Evolutionary conservation across 2,329 filamentous ascomycete genomes (phyloP), one percentile per base, ranked within the genome.

Genomic region (Sphaerulina vaccinii): DNA sequence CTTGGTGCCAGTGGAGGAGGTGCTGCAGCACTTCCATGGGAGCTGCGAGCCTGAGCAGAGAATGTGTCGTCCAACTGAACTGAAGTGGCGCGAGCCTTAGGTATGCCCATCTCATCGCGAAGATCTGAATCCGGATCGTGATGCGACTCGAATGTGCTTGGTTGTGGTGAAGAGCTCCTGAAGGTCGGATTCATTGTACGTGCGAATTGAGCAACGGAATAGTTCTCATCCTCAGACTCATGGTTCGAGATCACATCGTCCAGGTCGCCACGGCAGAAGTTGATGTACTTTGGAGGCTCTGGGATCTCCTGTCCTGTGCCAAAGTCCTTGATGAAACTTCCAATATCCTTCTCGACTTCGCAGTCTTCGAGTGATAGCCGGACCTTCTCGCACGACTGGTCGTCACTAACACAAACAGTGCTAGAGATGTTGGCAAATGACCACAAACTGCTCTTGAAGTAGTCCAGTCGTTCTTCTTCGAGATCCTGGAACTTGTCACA

Each of bases 401-500:
- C 93, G 65, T 99, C 93, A 68, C 91, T 97, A 41, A 99, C 93
- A 67, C 93, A 99, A 9, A 97, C 93, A 0, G 92, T 97, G 0
- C 92, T 97, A 1, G 93, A 85, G 63, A 99, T 90, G 69, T 99
- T 99, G 50, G 93, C 92, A 73, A 97, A 99, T 11, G 86, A 92
- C 95, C 93, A 99, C 6, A 99, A 77, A 66, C 93, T 97, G 73
- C 88, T 95, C 78, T 97, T 99, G 60, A 90, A 91, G 68, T 96
- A 99, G 71, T 99, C 93, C 33, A 99, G 80, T 37, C 93, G 82
- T 73, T 99, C 93, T 70, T 99, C 95, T 73, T 99, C 93, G 10
- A 99, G 82, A 65, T 99, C 95, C 75, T 99, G 95, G 72, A 99
- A 99, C 76, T 97, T 99, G 78, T 87, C 95, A 64, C 93, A 95